Percentiles rank a stretch among this genome's conserved stretches.
Conservation (phyloP, 2,329 filamentous ascomycete species). For the Aspergillus glaucus region DNA sequence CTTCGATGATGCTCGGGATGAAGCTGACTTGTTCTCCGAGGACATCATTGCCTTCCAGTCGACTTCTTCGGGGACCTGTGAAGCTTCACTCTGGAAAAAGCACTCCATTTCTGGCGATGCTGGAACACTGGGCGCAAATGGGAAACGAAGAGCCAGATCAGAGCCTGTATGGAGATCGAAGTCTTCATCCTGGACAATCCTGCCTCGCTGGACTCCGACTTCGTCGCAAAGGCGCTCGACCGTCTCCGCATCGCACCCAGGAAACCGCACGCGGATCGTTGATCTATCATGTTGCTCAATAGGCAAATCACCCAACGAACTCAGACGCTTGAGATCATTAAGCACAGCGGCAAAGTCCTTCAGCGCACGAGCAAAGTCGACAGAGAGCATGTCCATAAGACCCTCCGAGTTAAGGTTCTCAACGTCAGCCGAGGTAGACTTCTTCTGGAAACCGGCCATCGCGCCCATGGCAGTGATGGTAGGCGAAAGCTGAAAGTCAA, state of each 20-base stretch:
- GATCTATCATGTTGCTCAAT: slow-evolving; percentile 64
- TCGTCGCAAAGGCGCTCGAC: slow-evolving; percentile 82
- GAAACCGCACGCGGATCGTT: slow-evolving; percentile 75
- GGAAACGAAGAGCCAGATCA: slow-evolving; percentile 73
- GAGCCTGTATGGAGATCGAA: slow-evolving; percentile 64
- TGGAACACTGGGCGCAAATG: slow-evolving; percentile 65
- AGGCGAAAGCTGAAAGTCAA: slow-evolving; percentile 84
- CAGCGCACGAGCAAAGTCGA: slow-evolving; percentile 80
- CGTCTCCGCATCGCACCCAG: slow-evolving; percentile 76
- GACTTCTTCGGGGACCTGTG: slow-evolving; percentile 36
- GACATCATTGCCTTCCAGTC: slow-evolving; percentile 56
- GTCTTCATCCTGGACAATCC: slow-evolving; percentile 70
- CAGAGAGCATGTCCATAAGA: slow-evolving; percentile 75
- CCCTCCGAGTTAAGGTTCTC: slow-evolving; percentile 73
- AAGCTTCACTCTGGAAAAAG: slow-evolving; percentile 38
- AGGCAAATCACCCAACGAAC: slow-evolving; percentile 74
- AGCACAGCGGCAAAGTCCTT: slow-evolving; percentile 75
- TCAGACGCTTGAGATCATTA: slow-evolving; percentile 72
- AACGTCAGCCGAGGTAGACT: slow-evolving; percentile 29
- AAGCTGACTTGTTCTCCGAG: slow-evolving; percentile 23
- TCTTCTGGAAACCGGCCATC: slow-evolving; percentile 41
- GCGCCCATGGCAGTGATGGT: slow-evolving; percentile 83
- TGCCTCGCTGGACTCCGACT: slow-evolving; percentile 72
- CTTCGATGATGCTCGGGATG: slow-evolving; percentile 17
- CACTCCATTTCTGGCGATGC: slow-evolving; percentile 37